phyloP scores from a whole-genome alignment of 495 filamentous ascomycete genomes.

The Hypoxylon crocopeplum region DNA sequence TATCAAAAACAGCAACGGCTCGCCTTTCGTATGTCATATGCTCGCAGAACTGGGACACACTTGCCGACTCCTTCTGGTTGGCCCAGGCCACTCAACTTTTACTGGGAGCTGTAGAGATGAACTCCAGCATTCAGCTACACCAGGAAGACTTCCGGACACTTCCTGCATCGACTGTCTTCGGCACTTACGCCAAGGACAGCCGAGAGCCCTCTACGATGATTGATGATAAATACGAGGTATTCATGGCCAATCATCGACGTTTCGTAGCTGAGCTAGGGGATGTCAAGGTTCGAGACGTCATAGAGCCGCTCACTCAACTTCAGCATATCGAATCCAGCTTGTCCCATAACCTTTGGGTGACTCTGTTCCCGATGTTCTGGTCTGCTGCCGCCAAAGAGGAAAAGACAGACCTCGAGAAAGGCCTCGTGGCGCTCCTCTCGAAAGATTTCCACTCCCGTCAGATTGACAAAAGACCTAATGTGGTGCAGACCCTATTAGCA shows the following conservation, averaged over 20 bases:
- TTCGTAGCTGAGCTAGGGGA: constrained; percentile 85
- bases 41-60: constrained; percentile 96
- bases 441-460: constrained; percentile 95
- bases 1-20: constrained; percentile 84
- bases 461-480: constrained; percentile 92
- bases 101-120: constrained; percentile 88
- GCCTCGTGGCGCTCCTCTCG: constrained; percentile 82
- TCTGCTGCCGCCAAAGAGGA: constrained; percentile 86
- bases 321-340: constrained; percentile 86
- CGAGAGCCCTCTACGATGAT: constrained; percentile 75
- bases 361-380: constrained; percentile 92
- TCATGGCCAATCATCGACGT: constrained; percentile 78
- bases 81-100: constrained; percentile 91
- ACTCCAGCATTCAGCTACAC: constrained; percentile 74
- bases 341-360: constrained; percentile 86
- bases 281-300: constrained; percentile 81
- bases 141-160: constrained; percentile 81
- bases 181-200: constrained; percentile 71
- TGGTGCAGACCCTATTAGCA: constrained; percentile 87
- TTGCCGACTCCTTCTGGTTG: constrained; percentile 95
- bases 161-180: constrained; percentile 72
- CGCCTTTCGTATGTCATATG: constrained; percentile 86
- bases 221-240: constrained; percentile 79
- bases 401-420: constrained; percentile 87
- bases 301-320: constrained; percentile 91